Conservation (phyloP, 305 asterid genomes). For the Fraxinus sp. region DNA sequence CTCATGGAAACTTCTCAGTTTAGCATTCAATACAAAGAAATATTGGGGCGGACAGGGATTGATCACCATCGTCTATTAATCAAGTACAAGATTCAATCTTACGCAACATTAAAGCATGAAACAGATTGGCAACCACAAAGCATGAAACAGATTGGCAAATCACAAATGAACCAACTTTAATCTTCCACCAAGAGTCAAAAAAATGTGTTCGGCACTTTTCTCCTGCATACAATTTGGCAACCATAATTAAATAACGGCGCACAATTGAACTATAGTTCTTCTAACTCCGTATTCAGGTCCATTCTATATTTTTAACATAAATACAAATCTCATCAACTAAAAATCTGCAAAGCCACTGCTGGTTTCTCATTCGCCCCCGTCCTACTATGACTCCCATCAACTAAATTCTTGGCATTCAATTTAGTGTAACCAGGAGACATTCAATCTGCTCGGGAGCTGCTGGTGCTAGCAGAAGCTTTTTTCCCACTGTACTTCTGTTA, state of each 20-base stretch:
- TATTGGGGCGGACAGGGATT: not conserved
- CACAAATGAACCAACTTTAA: not conserved
- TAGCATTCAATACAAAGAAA: not conserved
- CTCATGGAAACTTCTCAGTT: not conserved
- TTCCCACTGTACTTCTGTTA: conserved; percentile 77
- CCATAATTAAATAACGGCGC: conserved; percentile 30
- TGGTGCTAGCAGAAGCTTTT: conserved; percentile 53
- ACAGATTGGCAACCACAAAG: not conserved
- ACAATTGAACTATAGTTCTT: conserved; percentile 32
- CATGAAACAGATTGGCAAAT: not conserved
- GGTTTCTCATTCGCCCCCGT: conserved; percentile 6
- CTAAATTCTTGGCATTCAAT: conserved; percentile 6
- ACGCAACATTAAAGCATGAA: not conserved
- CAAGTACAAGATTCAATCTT: not conserved
- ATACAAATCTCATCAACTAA: conserved; percentile 40
- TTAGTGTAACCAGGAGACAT: conserved; percentile 21
- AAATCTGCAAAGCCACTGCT: conserved; percentile 20
- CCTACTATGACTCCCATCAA: conserved; percentile 14
- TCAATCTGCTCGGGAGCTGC: conserved; percentile 71
- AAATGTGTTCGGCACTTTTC: conserved; percentile 1
- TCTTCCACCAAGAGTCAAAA: not conserved
- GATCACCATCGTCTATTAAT: not conserved
- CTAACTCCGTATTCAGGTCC: conserved; percentile 14
- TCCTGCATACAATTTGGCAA: conserved; percentile 37
- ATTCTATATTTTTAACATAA: conserved; percentile 23